These are phyloP conservation scores for Neofusicoccum ribis DNA, from an alignment of 2,329 filamentous ascomycete genomes.

Conservation along the genomic window DNA sequence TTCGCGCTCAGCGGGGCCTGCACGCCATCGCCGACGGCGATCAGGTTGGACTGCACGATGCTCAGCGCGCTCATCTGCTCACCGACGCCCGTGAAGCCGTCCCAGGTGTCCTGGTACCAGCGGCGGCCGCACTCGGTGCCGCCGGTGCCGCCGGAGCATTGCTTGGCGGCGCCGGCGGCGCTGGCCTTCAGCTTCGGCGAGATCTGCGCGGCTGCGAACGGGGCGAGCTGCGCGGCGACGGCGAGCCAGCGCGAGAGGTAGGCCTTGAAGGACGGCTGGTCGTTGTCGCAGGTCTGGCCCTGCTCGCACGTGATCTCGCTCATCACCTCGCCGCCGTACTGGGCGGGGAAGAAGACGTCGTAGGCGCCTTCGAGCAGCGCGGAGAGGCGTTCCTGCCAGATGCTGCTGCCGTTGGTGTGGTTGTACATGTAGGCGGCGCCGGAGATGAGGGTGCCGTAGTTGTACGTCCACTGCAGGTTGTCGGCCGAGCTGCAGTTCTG, in stretches of 20 bases:
- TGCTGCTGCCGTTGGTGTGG: slow-evolving; percentile 36
- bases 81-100: slow-evolving; percentile 53
- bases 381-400: slow-evolving; percentile 33
- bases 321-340: slow-evolving; percentile 41
- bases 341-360: slow-evolving; percentile 42
- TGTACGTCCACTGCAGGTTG: slow-evolving; percentile 37
- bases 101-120: slow-evolving; percentile 44
- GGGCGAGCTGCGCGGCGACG: slow-evolving; percentile 58
- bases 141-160: slow-evolving; percentile 50
- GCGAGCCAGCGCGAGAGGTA: slow-evolving; percentile 53
- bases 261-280: slow-evolving; percentile 49
- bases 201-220: slow-evolving; percentile 54
- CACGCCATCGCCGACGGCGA: slow-evolving; percentile 27
- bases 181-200: slow-evolving; percentile 55
- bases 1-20: slow-evolving; percentile 46
- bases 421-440: slow-evolving; percentile 42
- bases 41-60: slow-evolving; percentile 49
- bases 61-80: slow-evolving; percentile 60
- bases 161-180: slow-evolving; percentile 55
- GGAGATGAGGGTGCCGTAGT: slow-evolving; percentile 39
- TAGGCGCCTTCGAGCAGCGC: slow-evolving; percentile 34
- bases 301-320: slow-evolving; percentile 46
- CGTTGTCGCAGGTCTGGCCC: slow-evolving; percentile 42
- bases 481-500: slow-evolving; percentile 33
- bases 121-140: slow-evolving; percentile 45